These are phyloP conservation scores for Xylaria longipes DNA, from an alignment of 495 filamentous ascomycete genomes.

Conservation along the genomic window DNA sequence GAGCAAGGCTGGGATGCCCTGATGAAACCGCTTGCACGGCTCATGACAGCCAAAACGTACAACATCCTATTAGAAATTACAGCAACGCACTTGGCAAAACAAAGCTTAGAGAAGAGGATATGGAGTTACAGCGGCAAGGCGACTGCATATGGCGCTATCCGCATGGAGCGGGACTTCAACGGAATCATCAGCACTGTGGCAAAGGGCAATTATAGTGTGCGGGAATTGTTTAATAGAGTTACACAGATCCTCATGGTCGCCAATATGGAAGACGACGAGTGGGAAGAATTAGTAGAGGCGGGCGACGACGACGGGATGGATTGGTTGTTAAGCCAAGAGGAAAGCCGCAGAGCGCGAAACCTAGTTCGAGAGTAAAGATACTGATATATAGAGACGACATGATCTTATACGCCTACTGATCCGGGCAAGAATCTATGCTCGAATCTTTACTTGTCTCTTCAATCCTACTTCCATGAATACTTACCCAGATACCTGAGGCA, in stretches of 20 bases:
- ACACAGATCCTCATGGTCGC: constrained; percentile 87
- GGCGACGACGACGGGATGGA: constrained; percentile 54
- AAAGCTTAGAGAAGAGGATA: constrained; percentile 86
- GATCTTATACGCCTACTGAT: constrained; percentile 8
- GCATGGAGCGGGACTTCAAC: constrained; percentile 86
- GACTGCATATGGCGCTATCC: constrained; percentile 81
- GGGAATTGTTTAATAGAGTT: constrained; percentile 80
- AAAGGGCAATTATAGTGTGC: constrained; percentile 76
- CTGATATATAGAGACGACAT: constrained; percentile 15
- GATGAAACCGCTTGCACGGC: constrained; percentile 80
- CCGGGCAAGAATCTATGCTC: constrained; percentile 11
- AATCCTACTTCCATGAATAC: background rate
- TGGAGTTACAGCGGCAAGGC: constrained; percentile 83
- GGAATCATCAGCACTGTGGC: constrained; percentile 80
- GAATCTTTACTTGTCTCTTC: background rate
- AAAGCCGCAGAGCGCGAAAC: constrained; percentile 58
- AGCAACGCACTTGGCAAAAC: constrained; percentile 69
- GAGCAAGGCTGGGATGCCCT: constrained; percentile 82
- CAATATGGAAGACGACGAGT: constrained; percentile 98
- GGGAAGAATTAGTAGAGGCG: constrained; percentile 68
- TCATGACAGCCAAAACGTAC: constrained; percentile 77
- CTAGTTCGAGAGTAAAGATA: constrained; percentile 47
- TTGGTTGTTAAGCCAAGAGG: constrained; percentile 62
- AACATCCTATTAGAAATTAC: constrained; percentile 74
- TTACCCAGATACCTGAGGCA: background rate